Evolutionary conservation across 2,329 filamentous ascomycete genomes (phyloP), one percentile per base, ranked within the genome.

Genomic region (Xylariales sp.): DNA sequence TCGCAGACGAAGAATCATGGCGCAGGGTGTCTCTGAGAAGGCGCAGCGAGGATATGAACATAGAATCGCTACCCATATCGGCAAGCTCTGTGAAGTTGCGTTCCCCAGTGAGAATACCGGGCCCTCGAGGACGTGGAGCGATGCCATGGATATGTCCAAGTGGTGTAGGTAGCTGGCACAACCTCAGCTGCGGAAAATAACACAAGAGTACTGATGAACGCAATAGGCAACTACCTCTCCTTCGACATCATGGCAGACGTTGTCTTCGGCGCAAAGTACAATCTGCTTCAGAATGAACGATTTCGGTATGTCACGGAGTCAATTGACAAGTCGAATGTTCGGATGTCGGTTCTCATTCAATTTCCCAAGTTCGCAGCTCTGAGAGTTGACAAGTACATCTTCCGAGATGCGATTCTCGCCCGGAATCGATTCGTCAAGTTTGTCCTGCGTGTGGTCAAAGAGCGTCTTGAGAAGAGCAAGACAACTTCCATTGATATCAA

Each of bases 161-260:
- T 45, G 40, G 43, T 44, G 42, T 43, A 43, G 31, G 41, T 29
- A 14, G 33, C 15, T 18, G 9, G 22, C 1, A 14, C 12, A 16
- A 6, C n/a, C n/a, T n/a, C n/a, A n/a, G n/a, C n/a, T n/a, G n/a
- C n/a, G 3, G 5, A 2, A 9, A n/a, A 19, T 8, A 19, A 19
- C 10, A 7, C 14, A 24, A 15, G 27, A 18, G 22, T n/a, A 33
- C 33, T 31, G 15, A 36, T 27, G 8, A 29, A 11, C n/a, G 6
- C n/a, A 18, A 9, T 15, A 44, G 34, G 33, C 40, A 44, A 44
- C 31, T 44, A 40, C 21, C 41, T 46, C 9, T 43, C 44, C 0
- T 46, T 46, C 12, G 44, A 46, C 19, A 43, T 46, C 12, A 46
- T 46, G 44, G 35, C 44, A 34, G 44, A 43, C 12, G 25, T 46